Evolutionary conservation across 148 eudicot species (phyloP).

Genomic region (Linanthus parryae): DNA sequence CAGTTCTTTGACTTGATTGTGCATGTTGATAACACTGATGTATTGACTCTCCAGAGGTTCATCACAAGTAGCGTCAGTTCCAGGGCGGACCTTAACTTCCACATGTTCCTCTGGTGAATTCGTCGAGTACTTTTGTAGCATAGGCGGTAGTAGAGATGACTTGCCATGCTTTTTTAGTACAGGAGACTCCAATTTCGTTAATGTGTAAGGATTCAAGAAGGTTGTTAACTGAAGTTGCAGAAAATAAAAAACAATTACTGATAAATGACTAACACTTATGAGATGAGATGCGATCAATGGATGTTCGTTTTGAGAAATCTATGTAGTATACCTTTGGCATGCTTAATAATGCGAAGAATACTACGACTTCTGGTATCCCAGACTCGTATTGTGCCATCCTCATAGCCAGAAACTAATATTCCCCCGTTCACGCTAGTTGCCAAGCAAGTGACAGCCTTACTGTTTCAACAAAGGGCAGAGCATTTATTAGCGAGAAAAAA

Average conservation of each 20-base stretch:
- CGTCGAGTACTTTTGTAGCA: slow-evolving; percentile 65
- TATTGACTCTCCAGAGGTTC: slow-evolving; percentile 32
- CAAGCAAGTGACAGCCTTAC: slow-evolving; percentile 81
- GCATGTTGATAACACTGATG: slow-evolving; percentile 43
- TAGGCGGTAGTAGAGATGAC: slow-evolving; percentile 47
- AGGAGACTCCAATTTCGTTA: slow-evolving; percentile 31
- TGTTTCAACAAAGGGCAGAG: too few relatives aligned
- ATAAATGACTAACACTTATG: too few relatives aligned
- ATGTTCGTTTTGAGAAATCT: too few relatives aligned
- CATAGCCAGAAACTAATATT: slow-evolving; percentile 76
- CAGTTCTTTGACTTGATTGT: slow-evolving; percentile 71
- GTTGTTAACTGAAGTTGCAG: slow-evolving; percentile 35
- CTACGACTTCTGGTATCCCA: slow-evolving; percentile 78
- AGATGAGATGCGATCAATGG: too few relatives aligned
- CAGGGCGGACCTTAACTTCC: slow-evolving; percentile 44
- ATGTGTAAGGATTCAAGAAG: slow-evolving; percentile 28
- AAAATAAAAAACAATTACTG: slow-evolving; percentile 73
- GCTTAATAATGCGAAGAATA: slow-evolving; percentile 62
- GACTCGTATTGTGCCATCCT: slow-evolving; percentile 81
- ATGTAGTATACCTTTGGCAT: slow-evolving; percentile 94
- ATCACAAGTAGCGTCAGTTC: slow-evolving; percentile 22
- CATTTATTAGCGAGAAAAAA: too few relatives aligned
- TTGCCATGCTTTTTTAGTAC: slow-evolving; percentile 37
- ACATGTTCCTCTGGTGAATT: slow-evolving; percentile 42
- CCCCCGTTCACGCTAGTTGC: slow-evolving; percentile 61